Percentiles rank a stretch among this genome's conserved stretches.
phyloP scores from a whole-genome alignment of 148 eudicot genomes.

The Vaccinium myrtillus region DNA sequence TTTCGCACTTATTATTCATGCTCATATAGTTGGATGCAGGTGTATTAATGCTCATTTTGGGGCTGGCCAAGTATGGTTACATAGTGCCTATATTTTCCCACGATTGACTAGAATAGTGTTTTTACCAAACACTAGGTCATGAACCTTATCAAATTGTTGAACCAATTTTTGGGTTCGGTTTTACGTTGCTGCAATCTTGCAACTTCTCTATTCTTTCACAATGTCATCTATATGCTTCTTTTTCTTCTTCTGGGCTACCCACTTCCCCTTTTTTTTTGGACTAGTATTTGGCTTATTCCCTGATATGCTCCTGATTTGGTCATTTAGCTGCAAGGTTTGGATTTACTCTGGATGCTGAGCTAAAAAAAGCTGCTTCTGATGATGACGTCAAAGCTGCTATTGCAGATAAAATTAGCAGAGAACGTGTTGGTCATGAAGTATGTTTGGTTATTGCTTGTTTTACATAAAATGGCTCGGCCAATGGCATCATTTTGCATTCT shows the following conservation, averaged over 20 bases:
- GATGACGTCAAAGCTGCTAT: constrained; percentile 80
- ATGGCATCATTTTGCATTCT: not conserved
- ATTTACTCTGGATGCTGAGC: constrained; percentile 66
- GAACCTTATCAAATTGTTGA: not conserved
- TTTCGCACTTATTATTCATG: too few relatives aligned
- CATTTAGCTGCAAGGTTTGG: constrained; percentile 76
- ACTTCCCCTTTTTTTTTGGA: not conserved
- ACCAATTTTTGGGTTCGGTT: not conserved
- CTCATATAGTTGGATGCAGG: too few relatives aligned
- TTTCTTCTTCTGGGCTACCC: not conserved
- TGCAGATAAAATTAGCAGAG: constrained; percentile 91
- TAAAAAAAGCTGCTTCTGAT: constrained; percentile 79
- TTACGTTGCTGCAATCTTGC: not conserved
- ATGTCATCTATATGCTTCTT: not conserved
- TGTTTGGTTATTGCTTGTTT: constrained; percentile 18
- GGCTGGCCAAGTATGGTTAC: too few relatives aligned
- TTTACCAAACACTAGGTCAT: not conserved
- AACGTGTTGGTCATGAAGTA: constrained; percentile 95
- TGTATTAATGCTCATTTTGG: too few relatives aligned
- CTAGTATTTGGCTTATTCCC: not conserved
- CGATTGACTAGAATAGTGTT: not conserved
- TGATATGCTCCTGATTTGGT: constrained; percentile 8
- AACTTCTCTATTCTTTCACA: not conserved
- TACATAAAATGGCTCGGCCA: not conserved
- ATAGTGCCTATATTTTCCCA: too few relatives aligned